phyloP scores from a whole-genome alignment of 768 basidiomycete genomes.

The Hericium coralloides region DNA sequence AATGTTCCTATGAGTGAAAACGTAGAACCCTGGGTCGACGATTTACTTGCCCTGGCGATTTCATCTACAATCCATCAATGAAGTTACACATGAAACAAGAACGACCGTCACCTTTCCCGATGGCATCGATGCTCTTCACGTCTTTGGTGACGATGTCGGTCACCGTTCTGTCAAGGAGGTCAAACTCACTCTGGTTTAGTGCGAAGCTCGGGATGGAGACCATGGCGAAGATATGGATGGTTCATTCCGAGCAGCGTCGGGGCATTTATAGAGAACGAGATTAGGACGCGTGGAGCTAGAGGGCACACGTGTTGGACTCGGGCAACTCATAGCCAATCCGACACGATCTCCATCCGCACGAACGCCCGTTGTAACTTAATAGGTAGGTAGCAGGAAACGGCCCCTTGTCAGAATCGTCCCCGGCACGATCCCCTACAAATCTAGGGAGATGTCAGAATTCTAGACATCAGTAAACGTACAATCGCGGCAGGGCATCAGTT shows the following conservation, averaged over 20 bases:
- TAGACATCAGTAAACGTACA: too few species aligned
- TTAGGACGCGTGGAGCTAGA: background rate
- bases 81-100: background rate
- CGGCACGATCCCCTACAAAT: too few species aligned
- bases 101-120: constrained; percentile 15
- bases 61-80: constrained; percentile 1
- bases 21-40: too few species aligned
- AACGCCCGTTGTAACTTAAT: too few species aligned
- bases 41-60: background rate
- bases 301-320: background rate
- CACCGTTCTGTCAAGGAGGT: constrained; percentile 14
- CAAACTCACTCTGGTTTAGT: constrained; percentile 12
- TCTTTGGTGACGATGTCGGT: constrained; percentile 6
- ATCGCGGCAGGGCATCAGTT: too few species aligned
- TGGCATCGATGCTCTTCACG: constrained; percentile 16
- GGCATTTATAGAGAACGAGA: background rate
- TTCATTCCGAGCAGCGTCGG: background rate
- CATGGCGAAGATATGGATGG: background rate
- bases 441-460: too few species aligned
- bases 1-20: too few species aligned
- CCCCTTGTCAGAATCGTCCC: too few species aligned
- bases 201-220: constrained; percentile 2
- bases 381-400: too few species aligned
- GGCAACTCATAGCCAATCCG: background rate
- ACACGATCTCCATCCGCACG: background rate